Base-by-base conservation (phyloP, 2,329 filamentous ascomycete species). In the Scytalidium sp. region DNA sequence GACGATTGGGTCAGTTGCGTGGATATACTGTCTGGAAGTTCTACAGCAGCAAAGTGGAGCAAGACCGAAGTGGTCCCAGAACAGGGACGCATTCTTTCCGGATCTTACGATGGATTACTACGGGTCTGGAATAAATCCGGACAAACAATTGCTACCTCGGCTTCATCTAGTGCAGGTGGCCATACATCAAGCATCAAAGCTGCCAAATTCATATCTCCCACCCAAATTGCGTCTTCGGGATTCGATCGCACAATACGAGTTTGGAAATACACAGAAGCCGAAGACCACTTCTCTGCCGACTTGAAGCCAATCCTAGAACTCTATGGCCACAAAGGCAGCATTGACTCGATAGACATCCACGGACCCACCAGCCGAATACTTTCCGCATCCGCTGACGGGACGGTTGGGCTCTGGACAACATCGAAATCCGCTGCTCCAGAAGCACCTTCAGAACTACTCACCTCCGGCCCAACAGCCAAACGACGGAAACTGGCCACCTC, bases 1-100 rank as follows among this genome's bases (percentile, higher is more conserved):
- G 92, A 99, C 64, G 94, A 97, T 69, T 99, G 94, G 94, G 88
- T 99, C 44, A 90, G 89, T 66, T 81, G 83, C 21, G 84, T 97
- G 21, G 91, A 97, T 67, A 81, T 96, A 3, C 75, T 96, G 20
- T 92, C 90, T 0, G 68, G 70, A 13, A 83, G 78, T 11, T 87
- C 88, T 2, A 70, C 74, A 6, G 81, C 84, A 2, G 83, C 78
- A 19, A 65, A 67, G 48, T 85, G 81, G 79, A 74, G 75, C 9
- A 75, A 71, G 44, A 73, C 72, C 44, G 66, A 67, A 43, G 71
- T 78, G 60, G 67, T 70, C 21, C 70, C 70, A 32, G 80, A 83
- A 19, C 81, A 85, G 56, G 83, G 88, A 61, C 76, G 88, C 54
- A 86, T 97, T 52, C 73, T 96, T n/a, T 95, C 90, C n/a, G 90